Evolutionary conservation across 352 stramenopile species (phyloP).

Genomic region (Phytophthora foliorum): DNA sequence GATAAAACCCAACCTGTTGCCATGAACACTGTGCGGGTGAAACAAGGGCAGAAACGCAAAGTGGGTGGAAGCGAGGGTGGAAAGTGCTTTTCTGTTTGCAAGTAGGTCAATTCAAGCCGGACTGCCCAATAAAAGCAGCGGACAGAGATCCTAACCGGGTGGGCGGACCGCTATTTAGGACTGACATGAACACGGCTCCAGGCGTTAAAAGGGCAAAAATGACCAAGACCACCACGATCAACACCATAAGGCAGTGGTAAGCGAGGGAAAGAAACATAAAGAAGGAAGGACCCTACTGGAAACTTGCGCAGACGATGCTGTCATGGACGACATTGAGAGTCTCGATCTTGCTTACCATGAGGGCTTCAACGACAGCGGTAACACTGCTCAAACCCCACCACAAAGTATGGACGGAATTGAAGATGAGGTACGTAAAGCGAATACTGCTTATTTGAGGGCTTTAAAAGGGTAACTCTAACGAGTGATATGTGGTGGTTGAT

Average conservation of each 20-base stretch:
- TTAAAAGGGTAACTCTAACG: not conserved
- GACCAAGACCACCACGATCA: not conserved
- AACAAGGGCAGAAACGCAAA: not conserved
- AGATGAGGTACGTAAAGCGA: not conserved
- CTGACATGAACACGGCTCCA: not conserved
- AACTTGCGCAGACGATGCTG: not conserved
- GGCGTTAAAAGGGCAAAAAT: not conserved
- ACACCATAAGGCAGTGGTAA: not conserved
- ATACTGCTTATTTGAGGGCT: not conserved
- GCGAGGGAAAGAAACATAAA: not conserved
- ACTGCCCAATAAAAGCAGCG: not conserved
- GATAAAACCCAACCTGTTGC: not conserved
- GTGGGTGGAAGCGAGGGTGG: not conserved
- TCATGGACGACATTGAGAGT: not conserved
- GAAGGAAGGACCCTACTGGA: not conserved
- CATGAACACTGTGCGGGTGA: not conserved
- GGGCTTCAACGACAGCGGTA: not conserved
- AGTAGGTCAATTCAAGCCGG: not conserved
- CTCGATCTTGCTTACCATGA: not conserved
- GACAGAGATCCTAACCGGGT: not conserved
- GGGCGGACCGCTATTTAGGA: not conserved
- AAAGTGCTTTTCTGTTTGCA: constrained; percentile 1
- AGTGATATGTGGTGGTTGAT: constrained; percentile 6
- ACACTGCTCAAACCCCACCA: not conserved
- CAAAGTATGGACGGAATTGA: not conserved